Conservation (phyloP, 2,329 filamentous ascomycete genomes). For the Orbilia oligospora region DNA sequence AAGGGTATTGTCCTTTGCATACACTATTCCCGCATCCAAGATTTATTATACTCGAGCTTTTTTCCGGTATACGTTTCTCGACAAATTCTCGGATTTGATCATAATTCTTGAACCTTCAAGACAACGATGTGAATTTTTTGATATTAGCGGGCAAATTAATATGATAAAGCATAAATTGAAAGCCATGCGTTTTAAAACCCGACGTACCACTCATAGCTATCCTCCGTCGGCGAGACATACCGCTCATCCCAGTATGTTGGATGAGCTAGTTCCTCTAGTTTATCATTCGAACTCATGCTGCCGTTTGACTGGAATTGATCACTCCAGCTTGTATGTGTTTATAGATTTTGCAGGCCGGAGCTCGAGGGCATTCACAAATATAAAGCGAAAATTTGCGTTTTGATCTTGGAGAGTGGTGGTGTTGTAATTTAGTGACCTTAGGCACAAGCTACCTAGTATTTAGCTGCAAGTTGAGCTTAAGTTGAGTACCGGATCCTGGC, state of each 20-base stretch:
- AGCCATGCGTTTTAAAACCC: no score
- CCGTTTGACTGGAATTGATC: neutral
- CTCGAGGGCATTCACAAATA: neutral
- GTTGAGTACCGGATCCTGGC: no score
- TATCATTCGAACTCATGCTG: constrained; percentile 56
- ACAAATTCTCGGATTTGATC: constrained; percentile 49
- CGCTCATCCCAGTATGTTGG: constrained; percentile 62
- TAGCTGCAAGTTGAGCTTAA: no score
- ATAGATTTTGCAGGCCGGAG: neutral
- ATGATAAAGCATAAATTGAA: constrained; percentile 2
- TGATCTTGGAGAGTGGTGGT: constrained; percentile 12
- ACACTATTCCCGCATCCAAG: constrained; percentile 62
- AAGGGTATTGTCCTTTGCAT: no score
- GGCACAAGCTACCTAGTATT: no score
- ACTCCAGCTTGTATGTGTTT: neutral
- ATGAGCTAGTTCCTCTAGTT: constrained; percentile 61
- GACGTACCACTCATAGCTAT: constrained; percentile 62
- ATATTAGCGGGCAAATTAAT: constrained; percentile 3
- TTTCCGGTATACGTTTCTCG: constrained; percentile 61
- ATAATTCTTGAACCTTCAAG: constrained; percentile 45
- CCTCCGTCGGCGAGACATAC: constrained; percentile 57
- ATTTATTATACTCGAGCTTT: constrained; percentile 57
- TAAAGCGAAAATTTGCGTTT: no score
- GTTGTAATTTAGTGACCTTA: constrained; percentile 48
- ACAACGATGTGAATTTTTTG: neutral